Base-by-base conservation (phyloP, 2,329 filamentous ascomycete genomes). In the Grosmannia serpens region DNA sequence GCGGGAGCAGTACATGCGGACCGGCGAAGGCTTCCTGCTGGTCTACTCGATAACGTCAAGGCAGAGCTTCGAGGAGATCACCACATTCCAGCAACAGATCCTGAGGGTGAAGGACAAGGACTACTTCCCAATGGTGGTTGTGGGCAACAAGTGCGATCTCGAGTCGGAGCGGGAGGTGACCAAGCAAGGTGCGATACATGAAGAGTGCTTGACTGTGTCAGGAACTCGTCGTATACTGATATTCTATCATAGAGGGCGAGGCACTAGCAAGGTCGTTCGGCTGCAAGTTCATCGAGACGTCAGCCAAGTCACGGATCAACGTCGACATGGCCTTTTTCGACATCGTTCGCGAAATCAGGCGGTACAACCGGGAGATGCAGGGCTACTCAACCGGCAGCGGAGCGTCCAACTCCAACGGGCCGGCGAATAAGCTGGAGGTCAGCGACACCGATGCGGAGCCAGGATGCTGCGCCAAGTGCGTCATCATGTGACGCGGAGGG, bases 1-100 rank as follows among this genome's bases (percentile, higher is more conserved):
- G 94, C 84, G 94, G 71, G 94, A 99, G 79, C 94, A 97, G 77
- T 99, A 97, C 82, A 99, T 99, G 92, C 87, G 94, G 69, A 97
- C 92, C 27, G 94, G 94, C 71, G 94, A 99, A 76, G 94, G 94
- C 57, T 99, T 99, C 76, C 78, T 99, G 70, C 85, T 99, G 57
- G 91, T 97, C 69, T 97, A 97, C 81, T 96, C 91, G 66, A 99
- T 99, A 78, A 96, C 89, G 59, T 96, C 92, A 70, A 85, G 91
- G 70, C 91, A 96, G 75, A 95, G 89, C 69, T 97, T 96, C 70
- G 92, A 99, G 72, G 94, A 99, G 78, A 97, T 99, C 74, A 88
- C 91, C 75, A 96, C 91, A 54, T 97, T 97, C 77, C 91, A 97
- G 75, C 91, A 97, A 80, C 94, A 99, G 76, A 99, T 99, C 71